Base-by-base conservation (phyloP, 495 filamentous ascomycete species). In the Hyaloscypha hepaticicola region DNA sequence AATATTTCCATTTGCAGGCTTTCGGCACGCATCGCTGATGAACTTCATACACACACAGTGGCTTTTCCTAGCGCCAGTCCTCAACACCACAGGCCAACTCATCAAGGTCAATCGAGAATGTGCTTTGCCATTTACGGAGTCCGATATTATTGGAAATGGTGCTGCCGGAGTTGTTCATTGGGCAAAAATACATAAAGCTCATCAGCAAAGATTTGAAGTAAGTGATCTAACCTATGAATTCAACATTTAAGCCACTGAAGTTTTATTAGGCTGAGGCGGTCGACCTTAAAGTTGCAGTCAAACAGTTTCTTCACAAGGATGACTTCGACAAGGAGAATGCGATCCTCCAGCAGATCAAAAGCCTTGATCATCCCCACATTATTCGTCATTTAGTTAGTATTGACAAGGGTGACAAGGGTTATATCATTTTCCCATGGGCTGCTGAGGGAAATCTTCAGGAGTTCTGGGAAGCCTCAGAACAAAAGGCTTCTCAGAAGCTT, bases 401-500 rank as follows among this genome's bases (percentile, higher is more conserved):
- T 28, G 34, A 60, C 31, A 60, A 48, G 34, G 57, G 57, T 16
- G 8, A 24, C 21, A 60, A 68, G 58, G 48, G 38, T 6, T 72
- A 66, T 41, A 60, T 74, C 25, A 66, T 71, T 22, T 72, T 72
- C 58, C 61, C 67, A 58, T 73, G 71, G 73, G 73, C 73, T 6
- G 64, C 69, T 41, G 69, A 70, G 3, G 73, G 71, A 5, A 68
- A 61, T 28, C 66, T 75, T 19, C 56, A 65, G 1, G 55, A 70
- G 22, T 66, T 72, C 45, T 75, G 68, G 51, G 29, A 61, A 26
- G 29, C 25, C 27, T 57, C 55, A 26, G 31, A 48, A 60, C 57
- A 60, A 48, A 21, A 60, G 34, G 11, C 57, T 41, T 38, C 29
- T 60, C 31, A 11, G 29, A 21, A 60, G 4, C 21, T 41, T 25